Base-by-base conservation (phyloP, 345 rosid species). In the Pistacia integerrima region DNA sequence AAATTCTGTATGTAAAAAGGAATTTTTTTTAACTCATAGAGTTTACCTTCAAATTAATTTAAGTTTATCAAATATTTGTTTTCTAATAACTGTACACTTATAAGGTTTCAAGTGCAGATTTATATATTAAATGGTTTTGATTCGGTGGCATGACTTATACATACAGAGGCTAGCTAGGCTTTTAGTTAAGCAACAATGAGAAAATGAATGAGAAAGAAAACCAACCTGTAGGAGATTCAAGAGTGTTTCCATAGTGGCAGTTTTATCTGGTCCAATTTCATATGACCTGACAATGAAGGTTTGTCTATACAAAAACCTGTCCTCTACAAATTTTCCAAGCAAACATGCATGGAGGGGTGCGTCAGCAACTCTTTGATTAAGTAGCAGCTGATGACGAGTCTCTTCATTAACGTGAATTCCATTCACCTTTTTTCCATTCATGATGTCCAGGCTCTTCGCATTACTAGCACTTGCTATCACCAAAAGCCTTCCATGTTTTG, bases 151-250 rank as follows among this genome's bases (percentile, higher is more conserved):
- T 30, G 33, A 2, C 33, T 2, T 30, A 30, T 30, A 30, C 1
- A 30, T 30, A 30, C 33, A 30, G 3, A 30, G 33, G 33, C 33
- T 30, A 30, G 0, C 33, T 30, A 38, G 41, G 9, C 46, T 41
- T 41, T 41, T 41, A 41, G 6, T 41, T 41, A 5, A 41, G 46
- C 8, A 6, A 41, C 9, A 7, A 41, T 8, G 46, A 41, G 46
- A 8, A 41, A 41, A 41, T 41, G 46, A 41, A 41, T 41, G 46
- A 41, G 6, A 41, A 41, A 38, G 41, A 38, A 2, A 33, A 46
- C 79, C 3, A 82, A 90, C 92, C 86, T 91, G 93, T 14, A 91
- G 86, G 55, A 87, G 95, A 77, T 91, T 91, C 93, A 89, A 86
- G 14, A 89, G 66, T 7, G 91, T 91, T 74, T 89, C 95, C 88